Conservation (phyloP, 116 monocot species). For the Trichopus zeylanicus region DNA sequence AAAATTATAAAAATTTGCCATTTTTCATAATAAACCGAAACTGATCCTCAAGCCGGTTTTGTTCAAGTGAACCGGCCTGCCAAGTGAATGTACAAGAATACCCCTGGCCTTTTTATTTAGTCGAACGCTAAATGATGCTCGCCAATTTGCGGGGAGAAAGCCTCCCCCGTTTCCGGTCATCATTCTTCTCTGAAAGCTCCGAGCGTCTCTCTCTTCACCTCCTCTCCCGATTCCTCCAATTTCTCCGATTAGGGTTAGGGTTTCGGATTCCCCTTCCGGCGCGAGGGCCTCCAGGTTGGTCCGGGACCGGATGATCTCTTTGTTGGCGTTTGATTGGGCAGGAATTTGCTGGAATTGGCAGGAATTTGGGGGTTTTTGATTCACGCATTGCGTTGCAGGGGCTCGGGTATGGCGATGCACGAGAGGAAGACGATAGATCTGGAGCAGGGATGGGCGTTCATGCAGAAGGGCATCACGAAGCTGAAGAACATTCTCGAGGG, state of each 20-base stretch:
- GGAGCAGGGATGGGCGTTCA: slow-evolving; percentile 70
- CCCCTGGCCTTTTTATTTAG: too few relatives aligned
- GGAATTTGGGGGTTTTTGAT: not conserved
- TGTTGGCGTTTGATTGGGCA: not conserved
- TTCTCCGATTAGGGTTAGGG: slow-evolving; percentile 6
- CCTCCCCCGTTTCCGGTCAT: not conserved
- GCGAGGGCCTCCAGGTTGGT: not conserved
- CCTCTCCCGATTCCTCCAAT: not conserved
- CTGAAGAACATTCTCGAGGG: slow-evolving; percentile 60
- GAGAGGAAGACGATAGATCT: slow-evolving; percentile 67
- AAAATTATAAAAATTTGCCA: too few relatives aligned
- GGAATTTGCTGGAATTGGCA: not conserved
- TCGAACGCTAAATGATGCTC: too few relatives aligned
- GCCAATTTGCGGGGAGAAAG: not conserved
- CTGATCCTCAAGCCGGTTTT: too few relatives aligned
- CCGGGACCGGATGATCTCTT: not conserved
- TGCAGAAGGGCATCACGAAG: slow-evolving; percentile 66
- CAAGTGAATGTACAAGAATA: too few relatives aligned
- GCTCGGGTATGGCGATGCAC: slow-evolving; percentile 21
- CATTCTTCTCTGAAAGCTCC: not conserved
- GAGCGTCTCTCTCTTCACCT: slow-evolving; percentile 1
- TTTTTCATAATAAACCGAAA: too few relatives aligned
- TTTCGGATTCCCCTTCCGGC: not conserved
- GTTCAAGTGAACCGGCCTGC: too few relatives aligned
- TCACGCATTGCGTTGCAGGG: not conserved